Conservation (phyloP, 2,329 filamentous ascomycete species). For the Teratosphaeria destructans region DNA sequence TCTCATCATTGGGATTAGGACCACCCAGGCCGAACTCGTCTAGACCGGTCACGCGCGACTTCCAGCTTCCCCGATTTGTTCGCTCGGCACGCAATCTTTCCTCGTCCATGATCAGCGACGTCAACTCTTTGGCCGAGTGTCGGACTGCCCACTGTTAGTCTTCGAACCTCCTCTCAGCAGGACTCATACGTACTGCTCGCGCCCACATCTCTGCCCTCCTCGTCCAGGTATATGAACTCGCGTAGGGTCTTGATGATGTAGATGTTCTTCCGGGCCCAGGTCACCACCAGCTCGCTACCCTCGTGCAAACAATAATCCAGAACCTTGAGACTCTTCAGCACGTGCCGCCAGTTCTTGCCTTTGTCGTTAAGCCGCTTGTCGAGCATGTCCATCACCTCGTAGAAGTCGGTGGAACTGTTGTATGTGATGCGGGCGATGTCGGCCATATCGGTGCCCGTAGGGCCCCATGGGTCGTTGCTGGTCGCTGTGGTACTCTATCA, state of each 20-base stretch:
- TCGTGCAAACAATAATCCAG: slow-evolving; percentile 97
- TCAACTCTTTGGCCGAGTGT: slow-evolving; percentile 91
- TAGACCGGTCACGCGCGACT: slow-evolving; percentile 85
- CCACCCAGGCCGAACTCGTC: slow-evolving; percentile 57
- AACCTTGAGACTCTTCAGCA: slow-evolving; percentile 93
- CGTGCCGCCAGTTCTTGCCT: slow-evolving; percentile 98
- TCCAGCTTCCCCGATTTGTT: slow-evolving; percentile 88
- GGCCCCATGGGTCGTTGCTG: slow-evolving; percentile 97
- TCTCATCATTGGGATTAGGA: slow-evolving; percentile 6
- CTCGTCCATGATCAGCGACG: slow-evolving; percentile 82
- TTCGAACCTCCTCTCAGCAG: not conserved
- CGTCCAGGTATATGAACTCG: slow-evolving; percentile 93
- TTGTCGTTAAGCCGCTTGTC: slow-evolving; percentile 98
- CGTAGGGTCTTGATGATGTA: slow-evolving; percentile 98
- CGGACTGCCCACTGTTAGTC: slow-evolving; percentile 55
- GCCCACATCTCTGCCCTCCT: slow-evolving; percentile 89
- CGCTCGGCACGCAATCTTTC: slow-evolving; percentile 83
- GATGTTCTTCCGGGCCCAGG: slow-evolving; percentile 94
- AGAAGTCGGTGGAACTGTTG: slow-evolving; percentile 94
- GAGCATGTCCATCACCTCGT: slow-evolving; percentile 99
- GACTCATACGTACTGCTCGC: slow-evolving; percentile 73
- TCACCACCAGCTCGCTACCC: slow-evolving; percentile 90
- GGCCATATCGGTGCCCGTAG: slow-evolving; percentile 94
- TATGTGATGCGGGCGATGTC: slow-evolving; percentile 97
- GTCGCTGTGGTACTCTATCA: slow-evolving; percentile 55